Percentiles rank a stretch among this genome's conserved stretches.
Conservation (phyloP, 139 green algal genomes). For the Coelastrella sp. region DNA sequence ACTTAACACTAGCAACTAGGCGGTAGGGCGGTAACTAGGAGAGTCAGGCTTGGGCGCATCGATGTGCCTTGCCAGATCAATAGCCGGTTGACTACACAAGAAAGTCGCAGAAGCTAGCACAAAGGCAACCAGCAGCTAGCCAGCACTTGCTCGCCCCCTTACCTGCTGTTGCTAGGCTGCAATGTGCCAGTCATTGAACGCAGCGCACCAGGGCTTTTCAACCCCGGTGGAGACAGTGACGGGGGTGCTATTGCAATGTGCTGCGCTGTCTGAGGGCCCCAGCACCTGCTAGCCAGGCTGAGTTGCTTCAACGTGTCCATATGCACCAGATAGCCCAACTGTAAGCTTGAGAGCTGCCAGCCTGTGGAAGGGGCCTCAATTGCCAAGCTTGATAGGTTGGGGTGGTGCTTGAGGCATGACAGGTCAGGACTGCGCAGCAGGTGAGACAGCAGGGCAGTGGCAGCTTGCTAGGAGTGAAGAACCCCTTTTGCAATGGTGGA, state of each 20-base stretch:
- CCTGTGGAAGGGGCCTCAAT: background rate
- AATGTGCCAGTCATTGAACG: background rate
- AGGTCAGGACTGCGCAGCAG: constrained; percentile 37
- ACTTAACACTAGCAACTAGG: too few relatives aligned
- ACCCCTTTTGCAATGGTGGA: too few relatives aligned
- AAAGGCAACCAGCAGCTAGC: too few relatives aligned
- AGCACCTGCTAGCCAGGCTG: constrained; percentile 1
- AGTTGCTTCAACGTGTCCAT: background rate
- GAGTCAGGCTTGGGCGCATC: too few relatives aligned
- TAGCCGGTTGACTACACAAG: too few relatives aligned
- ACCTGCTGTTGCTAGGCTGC: constrained; percentile 14
- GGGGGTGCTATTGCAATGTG: background rate
- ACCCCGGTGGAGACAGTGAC: background rate
- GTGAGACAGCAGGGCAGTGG: background rate
- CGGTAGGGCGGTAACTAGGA: too few relatives aligned
- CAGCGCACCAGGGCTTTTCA: background rate
- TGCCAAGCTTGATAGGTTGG: background rate
- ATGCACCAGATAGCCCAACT: constrained; percentile 38
- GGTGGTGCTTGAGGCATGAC: constrained; percentile 38
- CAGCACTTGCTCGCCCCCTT: background rate
- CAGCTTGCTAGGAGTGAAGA: too few relatives aligned
- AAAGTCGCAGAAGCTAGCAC: too few relatives aligned
- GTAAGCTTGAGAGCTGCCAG: constrained; percentile 31
- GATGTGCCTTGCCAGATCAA: too few relatives aligned
- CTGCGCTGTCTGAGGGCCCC: background rate